Conservation (phyloP, 2,329 filamentous ascomycete genomes). For the Rutstroemia sydowiana region DNA sequence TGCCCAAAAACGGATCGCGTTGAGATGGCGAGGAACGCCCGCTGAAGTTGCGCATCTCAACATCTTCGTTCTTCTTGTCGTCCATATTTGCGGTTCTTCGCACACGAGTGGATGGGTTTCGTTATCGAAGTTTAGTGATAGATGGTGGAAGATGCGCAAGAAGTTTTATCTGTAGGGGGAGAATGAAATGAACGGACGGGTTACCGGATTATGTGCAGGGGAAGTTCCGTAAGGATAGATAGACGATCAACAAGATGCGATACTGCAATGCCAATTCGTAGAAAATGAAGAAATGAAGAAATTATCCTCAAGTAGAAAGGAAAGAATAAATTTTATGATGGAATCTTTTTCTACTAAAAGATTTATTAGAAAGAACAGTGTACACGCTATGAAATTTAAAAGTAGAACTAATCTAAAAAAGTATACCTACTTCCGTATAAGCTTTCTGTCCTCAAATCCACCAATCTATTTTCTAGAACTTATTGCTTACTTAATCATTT, state of each 20-base stretch:
- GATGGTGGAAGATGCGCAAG: slow-evolving; percentile 14
- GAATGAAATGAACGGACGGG: background rate
- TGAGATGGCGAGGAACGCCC: slow-evolving; percentile 30
- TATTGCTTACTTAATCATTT: too few species aligned
- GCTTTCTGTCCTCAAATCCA: too few species aligned
- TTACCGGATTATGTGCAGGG: background rate
- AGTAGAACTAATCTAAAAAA: too few species aligned
- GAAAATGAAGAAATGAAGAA: too few species aligned
- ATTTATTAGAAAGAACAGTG: too few species aligned
- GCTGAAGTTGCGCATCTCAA: slow-evolving; percentile 31
- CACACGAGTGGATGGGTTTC: slow-evolving; percentile 4
- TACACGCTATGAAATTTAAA: too few species aligned
- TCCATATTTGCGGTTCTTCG: slow-evolving; percentile 50
- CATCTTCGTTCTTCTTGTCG: slow-evolving; percentile 83
- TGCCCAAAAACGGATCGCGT: slow-evolving; percentile 31
- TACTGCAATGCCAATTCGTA: background rate
- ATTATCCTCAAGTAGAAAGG: too few species aligned
- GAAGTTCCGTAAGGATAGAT: background rate
- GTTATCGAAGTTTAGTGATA: background rate
- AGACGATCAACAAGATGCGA: background rate
- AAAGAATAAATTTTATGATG: too few species aligned
- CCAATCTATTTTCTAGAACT: too few species aligned
- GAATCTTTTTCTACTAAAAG: too few species aligned
- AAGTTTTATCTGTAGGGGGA: slow-evolving; percentile 3
- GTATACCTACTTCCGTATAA: too few species aligned